phyloP scores from a whole-genome alignment of 2,329 filamentous ascomycete species.

The Neonectria faginata region DNA sequence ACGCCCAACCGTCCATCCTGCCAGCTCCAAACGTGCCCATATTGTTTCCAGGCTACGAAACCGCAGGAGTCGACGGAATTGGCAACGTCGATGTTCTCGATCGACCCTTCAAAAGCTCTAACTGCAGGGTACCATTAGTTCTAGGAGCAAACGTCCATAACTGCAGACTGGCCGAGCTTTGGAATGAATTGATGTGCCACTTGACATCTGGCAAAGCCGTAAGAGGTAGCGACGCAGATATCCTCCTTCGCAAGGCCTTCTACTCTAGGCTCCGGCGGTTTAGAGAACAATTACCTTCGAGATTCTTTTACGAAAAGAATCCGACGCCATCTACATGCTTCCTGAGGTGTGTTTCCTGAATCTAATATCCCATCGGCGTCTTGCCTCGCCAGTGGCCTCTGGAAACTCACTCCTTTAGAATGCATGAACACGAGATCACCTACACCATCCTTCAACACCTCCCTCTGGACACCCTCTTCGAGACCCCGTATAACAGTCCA shows the following conservation, averaged over 20 bases:
- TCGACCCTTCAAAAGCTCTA: neutral
- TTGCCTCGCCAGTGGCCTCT: neutral
- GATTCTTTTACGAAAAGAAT: neutral
- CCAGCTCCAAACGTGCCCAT: neutral
- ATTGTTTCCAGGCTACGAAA: neutral
- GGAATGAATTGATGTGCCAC: conserved; percentile 4
- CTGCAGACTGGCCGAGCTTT: neutral
- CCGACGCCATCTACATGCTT: conserved; percentile 5
- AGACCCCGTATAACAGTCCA: neutral
- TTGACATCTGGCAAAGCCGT: neutral
- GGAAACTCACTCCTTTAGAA: neutral
- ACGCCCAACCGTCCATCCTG: neutral
- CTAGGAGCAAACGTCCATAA: neutral
- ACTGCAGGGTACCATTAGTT: neutral
- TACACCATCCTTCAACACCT: conserved; percentile 1
- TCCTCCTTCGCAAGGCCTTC: neutral
- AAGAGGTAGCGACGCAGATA: neutral
- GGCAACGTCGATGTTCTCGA: neutral
- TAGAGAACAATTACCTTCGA: neutral
- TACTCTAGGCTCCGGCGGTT: neutral
- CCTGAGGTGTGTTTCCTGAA: neutral
- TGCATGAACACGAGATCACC: conserved; percentile 12
- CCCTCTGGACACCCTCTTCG: neutral
- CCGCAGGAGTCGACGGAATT: neutral
- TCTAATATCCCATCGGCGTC: neutral